Evolutionary conservation across 2,329 filamentous ascomycete genomes (phyloP).

Genomic region (Gnomoniopsis sp.): DNA sequence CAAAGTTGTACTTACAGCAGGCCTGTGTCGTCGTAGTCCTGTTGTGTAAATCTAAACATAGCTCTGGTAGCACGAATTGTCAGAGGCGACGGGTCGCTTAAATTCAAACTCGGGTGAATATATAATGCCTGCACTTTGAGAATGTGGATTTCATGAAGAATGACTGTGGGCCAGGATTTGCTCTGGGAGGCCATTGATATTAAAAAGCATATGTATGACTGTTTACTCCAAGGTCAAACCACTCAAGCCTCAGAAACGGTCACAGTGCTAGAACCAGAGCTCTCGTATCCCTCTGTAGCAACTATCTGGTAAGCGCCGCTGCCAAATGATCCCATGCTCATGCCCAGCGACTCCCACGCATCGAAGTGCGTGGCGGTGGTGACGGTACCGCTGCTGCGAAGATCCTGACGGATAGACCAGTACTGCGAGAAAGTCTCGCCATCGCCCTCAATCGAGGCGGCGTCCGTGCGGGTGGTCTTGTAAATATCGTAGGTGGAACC

Average conservation of each 20-base stretch:
- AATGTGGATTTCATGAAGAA: too few species aligned
- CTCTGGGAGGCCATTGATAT: neutral
- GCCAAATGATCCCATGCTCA: constrained; percentile 44
- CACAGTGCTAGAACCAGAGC: constrained; percentile 43
- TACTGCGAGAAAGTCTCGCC: constrained; percentile 48
- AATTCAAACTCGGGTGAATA: too few species aligned
- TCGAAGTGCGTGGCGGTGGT: constrained; percentile 49
- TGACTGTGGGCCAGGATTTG: too few species aligned
- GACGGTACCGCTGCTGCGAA: constrained; percentile 47
- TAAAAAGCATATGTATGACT: neutral
- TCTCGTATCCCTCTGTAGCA: constrained; percentile 50
- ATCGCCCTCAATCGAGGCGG: constrained; percentile 45
- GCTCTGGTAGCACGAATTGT: too few species aligned
- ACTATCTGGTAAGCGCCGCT: constrained; percentile 43
- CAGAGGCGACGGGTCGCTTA: too few species aligned
- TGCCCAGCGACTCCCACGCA: constrained; percentile 44
- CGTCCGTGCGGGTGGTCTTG: constrained; percentile 32
- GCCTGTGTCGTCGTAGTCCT: too few species aligned
- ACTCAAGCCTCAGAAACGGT: constrained; percentile 19
- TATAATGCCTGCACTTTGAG: too few species aligned
- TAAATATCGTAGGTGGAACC: constrained; percentile 35
- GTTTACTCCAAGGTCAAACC: neutral
- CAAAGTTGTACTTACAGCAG: too few species aligned
- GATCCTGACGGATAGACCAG: constrained; percentile 46
- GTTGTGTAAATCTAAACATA: too few species aligned